Conservation (phyloP, 2,329 filamentous ascomycete genomes). For the Penicillium fuscoglaucum region DNA sequence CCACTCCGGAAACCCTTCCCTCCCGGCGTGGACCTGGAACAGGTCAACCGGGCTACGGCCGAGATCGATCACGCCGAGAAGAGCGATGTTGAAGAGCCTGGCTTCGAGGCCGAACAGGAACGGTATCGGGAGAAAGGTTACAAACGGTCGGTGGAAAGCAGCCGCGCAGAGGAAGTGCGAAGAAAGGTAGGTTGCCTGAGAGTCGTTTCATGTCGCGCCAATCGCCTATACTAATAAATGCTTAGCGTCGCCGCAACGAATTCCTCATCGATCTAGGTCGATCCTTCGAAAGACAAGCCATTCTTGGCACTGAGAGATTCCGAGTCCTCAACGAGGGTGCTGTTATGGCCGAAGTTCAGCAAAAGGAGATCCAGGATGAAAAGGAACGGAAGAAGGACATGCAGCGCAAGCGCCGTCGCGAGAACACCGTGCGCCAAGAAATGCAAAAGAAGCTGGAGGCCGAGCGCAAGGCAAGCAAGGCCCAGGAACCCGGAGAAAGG, state of each 20-base stretch:
- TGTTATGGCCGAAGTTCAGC: conserved; percentile 81
- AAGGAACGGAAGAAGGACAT: conserved; percentile 99
- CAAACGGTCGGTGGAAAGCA: conserved; percentile 70
- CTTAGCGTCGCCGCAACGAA: conserved; percentile 60
- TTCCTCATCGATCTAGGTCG: conserved; percentile 57
- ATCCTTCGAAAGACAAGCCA: conserved; percentile 66
- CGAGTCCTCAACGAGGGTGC: conserved; percentile 74
- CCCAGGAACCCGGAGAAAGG: conserved; percentile 78
- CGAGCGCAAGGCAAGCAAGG: conserved; percentile 72
- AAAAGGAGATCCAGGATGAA: conserved; percentile 86
- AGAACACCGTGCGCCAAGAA: conserved; percentile 91
- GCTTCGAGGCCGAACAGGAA: conserved; percentile 53
- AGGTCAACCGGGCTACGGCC: conserved; percentile 66
- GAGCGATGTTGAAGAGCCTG: conserved; percentile 57
- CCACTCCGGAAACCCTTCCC: conserved; percentile 21
- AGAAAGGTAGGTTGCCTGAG: conserved; percentile 57
- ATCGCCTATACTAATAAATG: conserved; percentile 14
- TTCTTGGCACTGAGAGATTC: conserved; percentile 73
- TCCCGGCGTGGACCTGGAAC: conserved; percentile 55
- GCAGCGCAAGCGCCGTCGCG: conserved; percentile 92
- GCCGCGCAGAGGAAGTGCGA: conserved; percentile 62
- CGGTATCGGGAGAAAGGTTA: conserved; percentile 56
- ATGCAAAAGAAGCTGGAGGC: conserved; percentile 78
- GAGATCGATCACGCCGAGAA: conserved; percentile 58
- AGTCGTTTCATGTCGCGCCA: background rate